These are phyloP conservation scores for Globisporangium paddicum DNA, from an alignment of 352 stramenopile species.

Conservation along the genomic window DNA sequence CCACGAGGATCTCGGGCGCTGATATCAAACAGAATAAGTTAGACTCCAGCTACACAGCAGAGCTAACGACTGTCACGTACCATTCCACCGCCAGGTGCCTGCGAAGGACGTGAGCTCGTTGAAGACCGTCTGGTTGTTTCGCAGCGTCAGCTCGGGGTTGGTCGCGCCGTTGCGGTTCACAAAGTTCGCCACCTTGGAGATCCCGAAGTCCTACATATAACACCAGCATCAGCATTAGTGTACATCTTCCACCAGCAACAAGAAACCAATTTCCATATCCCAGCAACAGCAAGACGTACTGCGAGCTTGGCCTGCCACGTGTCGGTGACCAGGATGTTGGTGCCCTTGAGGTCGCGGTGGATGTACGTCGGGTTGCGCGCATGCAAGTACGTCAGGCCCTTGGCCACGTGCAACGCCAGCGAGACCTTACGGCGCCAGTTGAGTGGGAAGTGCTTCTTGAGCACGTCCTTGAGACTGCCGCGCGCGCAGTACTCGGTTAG, in stretches of 20 bases:
- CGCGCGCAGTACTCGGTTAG: conserved; percentile 67
- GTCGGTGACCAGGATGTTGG: conserved; percentile 75
- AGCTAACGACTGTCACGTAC: neutral
- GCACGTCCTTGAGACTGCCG: conserved; percentile 56
- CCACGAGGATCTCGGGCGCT: conserved; percentile 60
- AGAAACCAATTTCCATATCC: neutral
- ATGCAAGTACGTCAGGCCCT: conserved; percentile 74
- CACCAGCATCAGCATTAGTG: neutral
- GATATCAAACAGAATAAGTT: conserved; percentile 5
- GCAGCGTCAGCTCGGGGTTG: conserved; percentile 23
- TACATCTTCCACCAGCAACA: neutral
- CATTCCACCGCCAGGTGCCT: conserved; percentile 71
- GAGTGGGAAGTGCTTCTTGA: conserved; percentile 48
- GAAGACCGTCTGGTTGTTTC: conserved; percentile 18
- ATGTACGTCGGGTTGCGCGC: conserved; percentile 67
- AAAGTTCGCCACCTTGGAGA: conserved; percentile 62
- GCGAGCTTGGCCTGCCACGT: conserved; percentile 73
- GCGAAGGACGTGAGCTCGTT: conserved; percentile 44
- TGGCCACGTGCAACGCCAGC: conserved; percentile 58
- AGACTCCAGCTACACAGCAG: too few relatives aligned
- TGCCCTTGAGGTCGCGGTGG: conserved; percentile 67
- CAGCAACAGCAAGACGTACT: conserved; percentile 4
- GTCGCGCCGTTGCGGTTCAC: conserved; percentile 29
- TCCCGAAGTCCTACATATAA: conserved; percentile 47
- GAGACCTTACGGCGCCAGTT: conserved; percentile 63